These are phyloP conservation scores for Podospora tetraspora DNA, from an alignment of 495 filamentous ascomycete genomes.

Conservation along the genomic window DNA sequence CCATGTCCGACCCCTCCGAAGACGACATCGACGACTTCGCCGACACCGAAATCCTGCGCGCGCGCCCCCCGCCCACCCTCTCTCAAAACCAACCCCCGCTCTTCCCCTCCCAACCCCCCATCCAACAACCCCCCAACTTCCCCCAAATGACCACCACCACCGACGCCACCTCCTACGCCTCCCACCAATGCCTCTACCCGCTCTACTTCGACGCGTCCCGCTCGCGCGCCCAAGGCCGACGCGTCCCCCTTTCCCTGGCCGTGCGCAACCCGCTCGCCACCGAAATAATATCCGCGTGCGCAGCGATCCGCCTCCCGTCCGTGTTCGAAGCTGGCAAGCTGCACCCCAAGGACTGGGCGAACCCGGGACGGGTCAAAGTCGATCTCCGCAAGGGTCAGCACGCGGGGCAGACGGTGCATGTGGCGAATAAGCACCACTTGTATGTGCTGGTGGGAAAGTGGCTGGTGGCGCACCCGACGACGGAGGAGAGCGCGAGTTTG, in stretches of 20 bases:
- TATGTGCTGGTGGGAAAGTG: constrained; percentile 70
- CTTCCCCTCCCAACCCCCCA: constrained; percentile 17
- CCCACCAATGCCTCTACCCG: constrained; percentile 87
- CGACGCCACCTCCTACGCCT: constrained; percentile 58
- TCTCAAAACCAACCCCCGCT: constrained; percentile 24
- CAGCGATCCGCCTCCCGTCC: constrained; percentile 62
- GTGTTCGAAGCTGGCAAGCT: constrained; percentile 87
- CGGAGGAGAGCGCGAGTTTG: constrained; percentile 61
- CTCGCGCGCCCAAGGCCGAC: constrained; percentile 68
- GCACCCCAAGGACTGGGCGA: constrained; percentile 96
- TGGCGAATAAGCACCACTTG: constrained; percentile 90
- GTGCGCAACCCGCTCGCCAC: constrained; percentile 82
- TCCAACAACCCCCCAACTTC: constrained; percentile 20
- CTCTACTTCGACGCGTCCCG: constrained; percentile 84
- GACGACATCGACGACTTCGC: constrained; percentile 56
- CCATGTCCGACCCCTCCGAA: constrained; percentile 71
- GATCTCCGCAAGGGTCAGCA: constrained; percentile 38
- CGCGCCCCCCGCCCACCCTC: constrained; percentile 12
- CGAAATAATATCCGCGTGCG: constrained; percentile 82
- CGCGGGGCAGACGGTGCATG: constrained; percentile 17
- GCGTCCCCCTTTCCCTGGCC: constrained; percentile 64
- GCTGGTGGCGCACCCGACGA: constrained; percentile 66
- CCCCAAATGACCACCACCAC: constrained; percentile 36
- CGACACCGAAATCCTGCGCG: constrained; percentile 43
- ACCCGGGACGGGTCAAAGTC: constrained; percentile 84